These are phyloP conservation scores for Dinochytrium kinnereticum DNA, from an alignment of 371 early-diverging fungal genomes.

Conservation along the genomic window DNA sequence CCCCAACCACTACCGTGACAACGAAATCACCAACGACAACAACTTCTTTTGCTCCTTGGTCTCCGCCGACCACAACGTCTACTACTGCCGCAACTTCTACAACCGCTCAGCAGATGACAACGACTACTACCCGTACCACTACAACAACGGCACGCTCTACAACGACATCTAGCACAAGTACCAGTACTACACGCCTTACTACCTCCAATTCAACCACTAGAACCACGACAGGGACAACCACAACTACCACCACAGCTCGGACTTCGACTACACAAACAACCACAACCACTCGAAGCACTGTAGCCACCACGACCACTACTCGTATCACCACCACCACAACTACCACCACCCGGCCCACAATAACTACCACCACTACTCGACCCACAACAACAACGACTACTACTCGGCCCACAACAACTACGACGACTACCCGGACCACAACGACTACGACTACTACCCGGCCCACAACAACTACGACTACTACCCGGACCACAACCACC, in stretches of 20 bases:
- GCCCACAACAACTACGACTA: conserved; percentile 85
- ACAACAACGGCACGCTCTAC: conserved; percentile 33
- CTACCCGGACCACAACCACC: conserved; percentile 48
- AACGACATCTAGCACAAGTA: conserved; percentile 8
- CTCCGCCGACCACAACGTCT: conserved; percentile 14
- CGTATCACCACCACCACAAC: conserved; percentile 77
- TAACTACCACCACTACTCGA: no score
- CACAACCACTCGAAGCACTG: conserved; percentile 79
- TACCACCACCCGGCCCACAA: no score
- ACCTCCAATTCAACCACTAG: background rate
- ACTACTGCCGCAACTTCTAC: conserved; percentile 11
- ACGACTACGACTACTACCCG: no score
- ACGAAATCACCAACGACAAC: background rate
- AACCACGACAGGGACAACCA: background rate
- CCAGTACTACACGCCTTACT: background rate
- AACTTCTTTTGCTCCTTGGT: background rate
- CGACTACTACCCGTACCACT: conserved; percentile 25
- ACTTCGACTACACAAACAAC: conserved; percentile 63
- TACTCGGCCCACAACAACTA: conserved; percentile 75
- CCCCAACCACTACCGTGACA: background rate
- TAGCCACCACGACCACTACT: conserved; percentile 73
- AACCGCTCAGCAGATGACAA: background rate
- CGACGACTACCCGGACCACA: conserved; percentile 64
- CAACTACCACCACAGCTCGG: conserved; percentile 41
- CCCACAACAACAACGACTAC: no score